These are phyloP conservation scores for Ogataea saltuana DNA, from an alignment of 805 yeast genomes.

Conservation along the genomic window DNA sequence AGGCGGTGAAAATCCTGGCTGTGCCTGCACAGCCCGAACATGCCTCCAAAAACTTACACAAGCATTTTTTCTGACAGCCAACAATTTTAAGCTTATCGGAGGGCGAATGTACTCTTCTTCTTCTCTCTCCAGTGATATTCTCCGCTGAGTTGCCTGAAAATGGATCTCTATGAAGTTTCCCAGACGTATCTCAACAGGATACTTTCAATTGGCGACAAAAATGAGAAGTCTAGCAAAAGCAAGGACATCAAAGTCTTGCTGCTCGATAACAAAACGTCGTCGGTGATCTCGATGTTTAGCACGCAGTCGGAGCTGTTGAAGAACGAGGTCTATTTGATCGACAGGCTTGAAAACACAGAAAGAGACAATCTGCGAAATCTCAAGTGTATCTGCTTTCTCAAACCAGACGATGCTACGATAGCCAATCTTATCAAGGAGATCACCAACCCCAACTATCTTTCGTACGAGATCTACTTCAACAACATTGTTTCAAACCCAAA, in stretches of 20 bases:
- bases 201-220: constrained; percentile 21
- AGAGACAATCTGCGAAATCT: constrained; percentile 78
- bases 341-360: constrained; percentile 55
- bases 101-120: not conserved
- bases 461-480: constrained; percentile 76
- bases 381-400: constrained; percentile 75
- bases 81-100: not conserved
- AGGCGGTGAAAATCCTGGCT: too few relatives aligned
- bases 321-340: constrained; percentile 83
- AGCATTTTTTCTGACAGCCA: too few relatives aligned
- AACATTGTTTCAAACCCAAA: constrained; percentile 74
- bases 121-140: not conserved
- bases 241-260: constrained; percentile 54
- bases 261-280: constrained; percentile 76
- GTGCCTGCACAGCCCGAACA: too few relatives aligned
- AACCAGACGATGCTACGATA: constrained; percentile 70
- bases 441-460: constrained; percentile 73
- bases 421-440: constrained; percentile 64
- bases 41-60: too few relatives aligned
- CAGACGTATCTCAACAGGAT: constrained; percentile 45
- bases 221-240: constrained; percentile 16
- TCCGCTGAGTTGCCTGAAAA: constrained; percentile 26
- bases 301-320: constrained; percentile 83
- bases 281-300: constrained; percentile 82
- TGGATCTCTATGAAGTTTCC: constrained; percentile 51